Conservation (phyloP, 75 land plant genomes). For the Larix kaempferi region DNA sequence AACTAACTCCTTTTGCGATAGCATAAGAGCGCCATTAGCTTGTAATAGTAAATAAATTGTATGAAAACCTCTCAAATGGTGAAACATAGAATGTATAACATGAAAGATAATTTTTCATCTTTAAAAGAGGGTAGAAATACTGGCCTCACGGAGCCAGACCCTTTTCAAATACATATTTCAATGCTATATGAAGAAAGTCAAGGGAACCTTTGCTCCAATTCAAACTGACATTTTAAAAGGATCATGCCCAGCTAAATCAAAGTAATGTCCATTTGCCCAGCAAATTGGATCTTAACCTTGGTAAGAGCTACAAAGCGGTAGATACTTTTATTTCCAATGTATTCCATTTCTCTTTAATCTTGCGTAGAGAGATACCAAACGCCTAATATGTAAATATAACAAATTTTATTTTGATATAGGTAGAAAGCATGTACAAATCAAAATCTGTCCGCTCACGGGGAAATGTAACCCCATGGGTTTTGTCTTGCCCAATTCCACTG, state of each 20-base stretch:
- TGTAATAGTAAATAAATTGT: neutral
- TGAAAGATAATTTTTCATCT: neutral
- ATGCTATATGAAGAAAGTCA: neutral
- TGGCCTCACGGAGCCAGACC: neutral
- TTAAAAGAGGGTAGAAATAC: neutral
- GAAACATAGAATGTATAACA: neutral
- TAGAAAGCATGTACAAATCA: neutral
- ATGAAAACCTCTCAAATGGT: neutral
- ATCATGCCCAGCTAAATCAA: neutral
- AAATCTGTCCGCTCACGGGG: neutral
- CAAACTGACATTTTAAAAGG: neutral
- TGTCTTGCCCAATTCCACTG: constrained; percentile 94
- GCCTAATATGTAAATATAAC: neutral
- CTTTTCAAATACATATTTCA: neutral
- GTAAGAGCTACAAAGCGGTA: neutral
- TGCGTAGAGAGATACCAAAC: neutral
- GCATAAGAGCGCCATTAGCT: neutral
- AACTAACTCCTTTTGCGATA: neutral
- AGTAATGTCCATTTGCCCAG: neutral
- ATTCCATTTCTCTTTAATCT: neutral
- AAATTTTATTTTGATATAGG: neutral
- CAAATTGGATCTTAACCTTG: neutral
- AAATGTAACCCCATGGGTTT: constrained; percentile 74
- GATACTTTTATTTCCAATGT: neutral
- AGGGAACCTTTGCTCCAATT: neutral